Conservation (phyloP, 176 grass and related monocot genomes). For the Microstegium vimineum region DNA sequence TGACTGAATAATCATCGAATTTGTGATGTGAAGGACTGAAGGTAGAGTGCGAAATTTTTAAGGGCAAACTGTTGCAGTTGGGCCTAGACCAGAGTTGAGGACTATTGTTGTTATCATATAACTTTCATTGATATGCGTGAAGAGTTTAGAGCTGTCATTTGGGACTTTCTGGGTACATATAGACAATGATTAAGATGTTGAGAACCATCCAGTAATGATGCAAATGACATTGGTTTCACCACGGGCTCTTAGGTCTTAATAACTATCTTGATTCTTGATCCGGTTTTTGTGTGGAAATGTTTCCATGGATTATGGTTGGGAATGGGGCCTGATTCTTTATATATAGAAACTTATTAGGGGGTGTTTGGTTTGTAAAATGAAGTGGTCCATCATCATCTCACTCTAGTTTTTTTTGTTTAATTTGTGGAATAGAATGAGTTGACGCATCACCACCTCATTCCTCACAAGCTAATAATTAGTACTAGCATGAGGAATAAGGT, state of each 20-base stretch:
- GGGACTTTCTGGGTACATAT: neutral
- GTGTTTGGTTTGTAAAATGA: neutral
- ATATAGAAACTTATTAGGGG: neutral
- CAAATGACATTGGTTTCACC: neutral
- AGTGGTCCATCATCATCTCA: neutral
- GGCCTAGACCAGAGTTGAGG: neutral
- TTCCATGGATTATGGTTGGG: neutral
- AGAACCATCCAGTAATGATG: neutral
- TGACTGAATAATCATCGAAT: neutral
- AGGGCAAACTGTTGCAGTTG: neutral
- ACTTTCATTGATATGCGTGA: neutral
- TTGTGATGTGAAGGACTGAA: neutral
- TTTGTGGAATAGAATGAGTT: neutral
- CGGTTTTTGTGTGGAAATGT: neutral
- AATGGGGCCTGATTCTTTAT: neutral
- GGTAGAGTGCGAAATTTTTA: neutral
- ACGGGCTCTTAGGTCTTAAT: neutral
- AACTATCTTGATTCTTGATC: neutral
- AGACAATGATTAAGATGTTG: neutral
- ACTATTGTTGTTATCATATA: neutral
- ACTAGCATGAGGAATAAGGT: neutral
- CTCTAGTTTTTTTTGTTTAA: neutral
- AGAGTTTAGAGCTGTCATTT: neutral
- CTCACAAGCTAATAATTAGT: neutral
- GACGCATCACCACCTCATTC: neutral